Evolutionary conservation across 2,329 filamentous ascomycete genomes (phyloP).

Genomic region (Xylogone sp.): DNA sequence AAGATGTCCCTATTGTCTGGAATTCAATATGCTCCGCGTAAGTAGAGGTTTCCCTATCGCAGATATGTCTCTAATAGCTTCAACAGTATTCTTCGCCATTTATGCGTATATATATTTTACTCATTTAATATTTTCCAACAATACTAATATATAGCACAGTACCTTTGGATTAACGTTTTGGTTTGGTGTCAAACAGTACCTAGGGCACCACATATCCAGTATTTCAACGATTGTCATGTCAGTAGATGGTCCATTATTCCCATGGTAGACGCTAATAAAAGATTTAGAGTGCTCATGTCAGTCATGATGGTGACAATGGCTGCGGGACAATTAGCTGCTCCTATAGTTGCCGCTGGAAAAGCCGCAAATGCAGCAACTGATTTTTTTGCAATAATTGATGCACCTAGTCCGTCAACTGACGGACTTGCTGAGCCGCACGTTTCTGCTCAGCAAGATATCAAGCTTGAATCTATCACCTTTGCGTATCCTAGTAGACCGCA

Average conservation of each 20-base stretch:
- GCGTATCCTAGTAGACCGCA: slow-evolving; percentile 66
- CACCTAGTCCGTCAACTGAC: slow-evolving; percentile 31
- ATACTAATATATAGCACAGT: slow-evolving; percentile 16
- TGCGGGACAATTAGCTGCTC: slow-evolving; percentile 52
- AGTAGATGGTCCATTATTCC: slow-evolving; percentile 21
- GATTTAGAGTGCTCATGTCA: slow-evolving; percentile 36
- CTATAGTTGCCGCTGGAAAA: slow-evolving; percentile 47
- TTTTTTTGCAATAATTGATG: slow-evolving; percentile 33
- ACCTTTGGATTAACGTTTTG: slow-evolving; percentile 58
- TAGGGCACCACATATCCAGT: slow-evolving; percentile 41
- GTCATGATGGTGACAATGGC: slow-evolving; percentile 56
- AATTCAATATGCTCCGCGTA: slow-evolving; percentile 44
- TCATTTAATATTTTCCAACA: slow-evolving; percentile 10
- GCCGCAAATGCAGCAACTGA: slow-evolving; percentile 33
- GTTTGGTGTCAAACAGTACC: slow-evolving; percentile 53
- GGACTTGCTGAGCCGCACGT: slow-evolving; percentile 46
- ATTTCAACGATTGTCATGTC: slow-evolving; percentile 54
- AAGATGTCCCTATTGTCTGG: slow-evolving; percentile 47
- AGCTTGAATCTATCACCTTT: slow-evolving; percentile 64
- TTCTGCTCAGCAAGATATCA: slow-evolving; percentile 49
- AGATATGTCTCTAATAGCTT: slow-evolving; percentile 2
- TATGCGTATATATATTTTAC: slow-evolving; percentile 15
- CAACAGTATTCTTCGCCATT: slow-evolving; percentile 31
- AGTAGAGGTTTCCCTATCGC: slow-evolving; percentile 1
- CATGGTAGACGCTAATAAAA: background rate